phyloP scores from a whole-genome alignment of 306 rosid species.

The Amphicarpaea edgeworthii region DNA sequence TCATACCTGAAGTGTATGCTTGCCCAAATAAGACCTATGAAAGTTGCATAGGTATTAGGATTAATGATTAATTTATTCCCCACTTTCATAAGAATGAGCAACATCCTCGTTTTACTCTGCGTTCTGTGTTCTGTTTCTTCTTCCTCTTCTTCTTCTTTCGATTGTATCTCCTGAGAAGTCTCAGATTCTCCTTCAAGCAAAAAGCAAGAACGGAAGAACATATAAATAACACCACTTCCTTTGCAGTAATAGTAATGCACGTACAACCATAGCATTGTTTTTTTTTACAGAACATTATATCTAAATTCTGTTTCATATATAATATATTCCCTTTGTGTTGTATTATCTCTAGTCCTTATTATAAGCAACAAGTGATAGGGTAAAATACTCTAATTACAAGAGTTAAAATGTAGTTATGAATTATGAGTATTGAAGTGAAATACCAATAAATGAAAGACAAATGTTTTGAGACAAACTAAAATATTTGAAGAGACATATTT shows the following conservation, averaged over 20 bases:
- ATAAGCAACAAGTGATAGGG: too few relatives aligned
- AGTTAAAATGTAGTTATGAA: background rate
- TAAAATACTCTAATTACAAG: background rate
- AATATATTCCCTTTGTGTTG: background rate
- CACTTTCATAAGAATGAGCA: constrained; percentile 69
- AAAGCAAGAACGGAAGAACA: constrained; percentile 39
- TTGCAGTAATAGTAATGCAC: background rate
- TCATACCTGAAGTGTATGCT: constrained; percentile 77
- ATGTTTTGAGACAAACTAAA: background rate
- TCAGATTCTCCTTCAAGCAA: constrained; percentile 63
- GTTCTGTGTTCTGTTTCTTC: constrained; percentile 50
- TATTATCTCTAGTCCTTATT: too few relatives aligned
- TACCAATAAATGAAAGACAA: background rate
- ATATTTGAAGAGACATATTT: background rate
- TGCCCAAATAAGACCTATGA: constrained; percentile 83
- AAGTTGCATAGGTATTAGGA: constrained; percentile 95
- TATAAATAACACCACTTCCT: constrained; percentile 19
- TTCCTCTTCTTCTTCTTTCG: constrained; percentile 69
- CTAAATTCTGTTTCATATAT: background rate
- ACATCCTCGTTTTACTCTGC: constrained; percentile 56
- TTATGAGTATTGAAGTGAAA: background rate
- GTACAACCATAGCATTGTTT: background rate
- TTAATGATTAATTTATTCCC: constrained; percentile 75
- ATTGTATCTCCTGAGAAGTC: constrained; percentile 57
- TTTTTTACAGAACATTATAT: background rate